Evolutionary conservation across 352 stramenopile species (phyloP), one percentile per base, ranked within the genome.

Genomic region (Peronospora farinosa): DNA sequence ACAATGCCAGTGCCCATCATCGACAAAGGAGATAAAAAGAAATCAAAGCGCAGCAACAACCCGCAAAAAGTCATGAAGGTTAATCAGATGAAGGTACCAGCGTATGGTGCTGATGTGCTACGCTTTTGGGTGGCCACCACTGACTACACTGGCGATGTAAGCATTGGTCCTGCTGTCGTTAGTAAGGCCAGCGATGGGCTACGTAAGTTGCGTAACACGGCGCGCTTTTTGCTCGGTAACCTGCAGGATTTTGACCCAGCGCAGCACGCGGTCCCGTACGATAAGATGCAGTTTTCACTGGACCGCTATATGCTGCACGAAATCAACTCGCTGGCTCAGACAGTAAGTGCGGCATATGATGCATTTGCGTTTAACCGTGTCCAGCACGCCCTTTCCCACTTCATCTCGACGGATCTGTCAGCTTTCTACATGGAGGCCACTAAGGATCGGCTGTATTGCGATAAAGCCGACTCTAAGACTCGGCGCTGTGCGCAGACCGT

Each of bases 371-470:
- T 98, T 54, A 94, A 95, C 54, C 74, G 84, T 36, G 95, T 91
- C 37, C 86, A 93, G 53, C 88, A 98, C 56, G 83, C 93, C 23
- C 37, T 98, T 0, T 74, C 95, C 21, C 80, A 95, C 48, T 98
- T 95, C 48, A 76, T 98, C 63, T 81, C 88, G 21, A 89, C 84
- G 0, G 95, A 98, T 60, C 63, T 99, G 10, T 98, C 95, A 23
- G 96, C 97, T 48, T 98, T 99, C 62, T 98, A 98, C 76, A 88
- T 98, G 63, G 95, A 98, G 66, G 92, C 95, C 13, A 84, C 88
- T 30, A 99, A 99, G 64, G 95, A 99, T 62, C 79, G 95, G 7
- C 65, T 99, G 31, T 99, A 99, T 70, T 97, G 97, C 62, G 96
- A 96, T 27, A 78, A 73, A 11, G 54, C 80, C 7, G 68, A 96